Percentiles rank a stretch among this genome's conserved stretches.
These are phyloP conservation scores for Persicaria maculosa DNA, from an alignment of 148 eudicot species.

Conservation along the genomic window DNA sequence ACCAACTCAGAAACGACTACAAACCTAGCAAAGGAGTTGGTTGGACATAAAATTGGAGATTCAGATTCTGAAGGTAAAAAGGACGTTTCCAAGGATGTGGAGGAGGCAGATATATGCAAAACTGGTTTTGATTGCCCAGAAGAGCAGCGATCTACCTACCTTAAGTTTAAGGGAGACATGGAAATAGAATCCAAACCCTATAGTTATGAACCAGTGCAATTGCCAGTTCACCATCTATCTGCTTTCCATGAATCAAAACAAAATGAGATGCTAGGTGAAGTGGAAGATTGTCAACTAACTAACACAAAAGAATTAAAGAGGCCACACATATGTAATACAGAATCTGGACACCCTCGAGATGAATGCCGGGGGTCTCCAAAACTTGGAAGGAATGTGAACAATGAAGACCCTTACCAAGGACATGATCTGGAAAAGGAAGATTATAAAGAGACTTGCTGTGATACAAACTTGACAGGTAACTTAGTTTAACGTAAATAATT, in stretches of 20 bases:
- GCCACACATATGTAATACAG: neutral
- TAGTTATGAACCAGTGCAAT: neutral
- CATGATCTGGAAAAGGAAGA: too few relatives aligned
- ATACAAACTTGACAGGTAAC: too few relatives aligned
- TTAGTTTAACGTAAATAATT: too few relatives aligned
- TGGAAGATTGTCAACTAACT: slow-evolving; percentile 1
- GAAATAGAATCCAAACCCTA: neutral
- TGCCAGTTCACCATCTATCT: neutral
- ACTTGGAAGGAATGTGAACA: too few relatives aligned
- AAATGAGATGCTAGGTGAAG: slow-evolving; percentile 7
- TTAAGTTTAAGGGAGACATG: neutral
- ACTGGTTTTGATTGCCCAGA: neutral
- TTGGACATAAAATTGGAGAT: neutral
- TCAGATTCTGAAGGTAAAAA: neutral
- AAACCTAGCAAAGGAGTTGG: slow-evolving; percentile 2
- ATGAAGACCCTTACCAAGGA: too few relatives aligned
- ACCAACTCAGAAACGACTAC: slow-evolving; percentile 13
- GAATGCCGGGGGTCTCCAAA: neutral
- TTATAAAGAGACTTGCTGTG: too few relatives aligned
- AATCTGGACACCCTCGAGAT: slow-evolving; percentile 9
- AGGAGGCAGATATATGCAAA: neutral
- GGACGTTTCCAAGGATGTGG: neutral
- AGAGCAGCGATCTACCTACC: slow-evolving; percentile 7
- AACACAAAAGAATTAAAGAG: neutral
- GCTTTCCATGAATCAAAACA: neutral